Evolutionary conservation across 306 rosid species (phyloP).

Genomic region (Cucurbita pepo): DNA sequence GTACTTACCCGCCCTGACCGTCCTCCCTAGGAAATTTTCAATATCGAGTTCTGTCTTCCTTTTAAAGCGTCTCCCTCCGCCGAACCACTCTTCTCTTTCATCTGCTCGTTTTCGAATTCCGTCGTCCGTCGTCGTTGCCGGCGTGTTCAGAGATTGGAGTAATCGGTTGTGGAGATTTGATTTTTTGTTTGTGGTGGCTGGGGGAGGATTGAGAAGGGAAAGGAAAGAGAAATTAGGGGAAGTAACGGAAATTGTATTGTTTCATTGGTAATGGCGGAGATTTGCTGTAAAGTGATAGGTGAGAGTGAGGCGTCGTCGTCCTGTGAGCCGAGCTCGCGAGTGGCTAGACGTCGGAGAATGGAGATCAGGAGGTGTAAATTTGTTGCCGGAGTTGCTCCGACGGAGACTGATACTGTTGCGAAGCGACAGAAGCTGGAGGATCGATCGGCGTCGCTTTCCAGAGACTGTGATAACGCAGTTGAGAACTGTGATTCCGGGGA

Average conservation of each 20-base stretch:
- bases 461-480: slow-evolving; percentile 13
- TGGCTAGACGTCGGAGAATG: slow-evolving; percentile 33
- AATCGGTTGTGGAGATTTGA: no score
- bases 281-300: slow-evolving; percentile 4
- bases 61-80: background rate
- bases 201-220: background rate
- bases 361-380: slow-evolving; percentile 32
- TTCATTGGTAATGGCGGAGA: background rate
- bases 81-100: background rate
- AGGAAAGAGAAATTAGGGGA: background rate
- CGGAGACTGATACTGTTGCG: background rate
- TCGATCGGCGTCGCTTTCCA: slow-evolving; percentile 2
- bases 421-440: slow-evolving; percentile 18
- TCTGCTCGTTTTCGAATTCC: background rate
- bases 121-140: background rate
- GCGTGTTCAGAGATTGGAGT: background rate
- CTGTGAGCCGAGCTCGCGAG: background rate
- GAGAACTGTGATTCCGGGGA: slow-evolving; percentile 7
- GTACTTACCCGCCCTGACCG: background rate
- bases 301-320: slow-evolving; percentile 1
- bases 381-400: slow-evolving; percentile 3
- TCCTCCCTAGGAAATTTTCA: background rate
- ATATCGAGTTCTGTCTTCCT: background rate
- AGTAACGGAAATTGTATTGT: background rate
- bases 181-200: background rate